phyloP scores from a whole-genome alignment of 1,284 basidiomycete species.

The Meripilus lineatus region DNA sequence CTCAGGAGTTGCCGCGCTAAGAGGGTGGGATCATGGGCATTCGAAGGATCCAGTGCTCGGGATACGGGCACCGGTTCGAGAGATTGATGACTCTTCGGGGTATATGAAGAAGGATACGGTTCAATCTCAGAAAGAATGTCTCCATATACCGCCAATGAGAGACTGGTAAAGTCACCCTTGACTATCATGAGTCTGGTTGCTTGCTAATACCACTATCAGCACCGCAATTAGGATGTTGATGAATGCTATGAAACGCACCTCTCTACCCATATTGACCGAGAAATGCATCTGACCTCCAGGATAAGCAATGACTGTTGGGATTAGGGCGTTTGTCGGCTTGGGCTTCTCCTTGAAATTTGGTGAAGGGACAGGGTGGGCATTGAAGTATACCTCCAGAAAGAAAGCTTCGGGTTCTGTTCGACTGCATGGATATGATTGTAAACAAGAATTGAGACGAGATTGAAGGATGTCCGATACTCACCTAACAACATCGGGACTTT shows the following conservation, averaged over 20 bases:
- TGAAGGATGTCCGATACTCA: slow-evolving; percentile 31
- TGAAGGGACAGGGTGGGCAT: slow-evolving; percentile 45
- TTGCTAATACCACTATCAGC: slow-evolving; percentile 43
- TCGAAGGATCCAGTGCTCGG: slow-evolving; percentile 53
- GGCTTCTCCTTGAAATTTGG: slow-evolving; percentile 50
- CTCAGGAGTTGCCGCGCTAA: slow-evolving; percentile 57
- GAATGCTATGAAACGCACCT: slow-evolving; percentile 36
- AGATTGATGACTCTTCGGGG: slow-evolving; percentile 34
- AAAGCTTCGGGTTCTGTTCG: slow-evolving; percentile 68
- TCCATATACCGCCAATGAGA: slow-evolving; percentile 71
- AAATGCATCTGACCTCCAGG: slow-evolving; percentile 65
- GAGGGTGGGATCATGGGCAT: slow-evolving; percentile 49
- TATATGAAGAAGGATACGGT: slow-evolving; percentile 21
- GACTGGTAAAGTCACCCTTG: slow-evolving; percentile 58
- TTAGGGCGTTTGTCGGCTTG: slow-evolving; percentile 60
- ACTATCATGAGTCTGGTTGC: slow-evolving; percentile 76
- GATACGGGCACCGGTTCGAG: slow-evolving; percentile 39
- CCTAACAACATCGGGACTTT: slow-evolving; percentile 57
- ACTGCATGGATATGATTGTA: slow-evolving; percentile 30
- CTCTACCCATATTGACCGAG: slow-evolving; percentile 60
- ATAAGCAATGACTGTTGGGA: slow-evolving; percentile 69
- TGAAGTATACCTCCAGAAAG: slow-evolving; percentile 69
- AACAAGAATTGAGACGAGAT: slow-evolving; percentile 8
- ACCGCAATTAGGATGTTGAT: too few species aligned
- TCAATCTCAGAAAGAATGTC: slow-evolving; percentile 38